Evolutionary conservation across 345 rosid species (phyloP).

Genomic region (Arabis alpina): DNA sequence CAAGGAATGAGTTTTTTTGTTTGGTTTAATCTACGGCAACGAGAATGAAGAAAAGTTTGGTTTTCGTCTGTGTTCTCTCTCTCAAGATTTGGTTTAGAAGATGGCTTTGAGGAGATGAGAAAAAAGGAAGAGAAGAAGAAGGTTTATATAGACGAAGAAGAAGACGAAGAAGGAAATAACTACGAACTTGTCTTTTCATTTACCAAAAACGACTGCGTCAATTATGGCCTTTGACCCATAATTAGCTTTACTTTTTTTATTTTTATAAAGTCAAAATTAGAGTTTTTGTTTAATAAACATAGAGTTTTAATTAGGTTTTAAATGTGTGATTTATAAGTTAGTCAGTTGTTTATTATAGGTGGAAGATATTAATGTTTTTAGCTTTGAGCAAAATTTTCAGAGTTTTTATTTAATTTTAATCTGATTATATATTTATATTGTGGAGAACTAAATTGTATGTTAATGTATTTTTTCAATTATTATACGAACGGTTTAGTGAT

Average conservation of each 20-base stretch:
- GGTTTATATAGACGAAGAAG: constrained; percentile 32
- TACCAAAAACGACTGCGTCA: constrained; percentile 38
- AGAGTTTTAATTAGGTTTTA: background rate
- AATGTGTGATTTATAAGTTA: background rate
- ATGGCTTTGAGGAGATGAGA: constrained; percentile 34
- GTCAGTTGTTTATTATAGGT: background rate
- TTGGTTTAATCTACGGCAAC: constrained; percentile 25
- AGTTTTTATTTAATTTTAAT: too few relatives aligned
- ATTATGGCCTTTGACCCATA: constrained; percentile 42
- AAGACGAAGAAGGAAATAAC: constrained; percentile 7
- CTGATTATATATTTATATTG: too few relatives aligned
- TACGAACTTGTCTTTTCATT: constrained; percentile 35
- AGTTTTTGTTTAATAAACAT: background rate
- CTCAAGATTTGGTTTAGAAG: background rate
- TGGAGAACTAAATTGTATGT: too few relatives aligned
- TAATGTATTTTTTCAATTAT: too few relatives aligned
- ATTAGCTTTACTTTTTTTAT: constrained; percentile 10
- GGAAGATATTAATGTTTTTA: background rate
- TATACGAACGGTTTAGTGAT: background rate
- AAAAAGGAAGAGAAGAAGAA: constrained; percentile 10
- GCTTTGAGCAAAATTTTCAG: background rate
- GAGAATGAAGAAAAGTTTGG: constrained; percentile 34
- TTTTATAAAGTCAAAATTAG: background rate
- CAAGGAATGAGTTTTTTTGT: background rate
- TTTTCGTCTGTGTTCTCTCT: constrained; percentile 36